Base-by-base conservation (phyloP, 257 asterid species). In the Penstemon barbatus region DNA sequence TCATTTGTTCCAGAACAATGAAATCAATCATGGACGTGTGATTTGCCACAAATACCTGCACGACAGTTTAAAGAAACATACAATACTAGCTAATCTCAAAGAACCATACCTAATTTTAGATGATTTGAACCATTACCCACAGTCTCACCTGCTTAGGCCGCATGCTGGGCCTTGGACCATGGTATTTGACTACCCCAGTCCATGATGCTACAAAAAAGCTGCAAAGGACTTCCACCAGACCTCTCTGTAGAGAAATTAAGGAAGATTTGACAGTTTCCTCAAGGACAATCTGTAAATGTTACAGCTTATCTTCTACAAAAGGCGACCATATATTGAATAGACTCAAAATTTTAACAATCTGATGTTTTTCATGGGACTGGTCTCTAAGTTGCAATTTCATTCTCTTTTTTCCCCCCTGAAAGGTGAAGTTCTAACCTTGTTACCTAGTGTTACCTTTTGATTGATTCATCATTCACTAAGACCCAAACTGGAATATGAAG, bases 11-110 rank as follows among this genome's bases (percentile, higher is more conserved):
- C 75, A 94, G 84, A 69, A 91, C 80, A 57, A 94, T 81, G 86
- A 94, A 94, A 78, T 94, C 99, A 78, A 94, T 94, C 99, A 94
- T 94, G 68, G 99, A 94, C 9, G 99, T 94, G 84, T 94, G 99
- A 78, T 94, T 94, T 38, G 99, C 93, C 74, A 94, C 98, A 77
- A 94, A 94, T 48, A 94, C 92, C 99, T 94, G 93, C 60, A 77
- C 69, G 74, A 61, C n/a, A 52, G 66, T 71, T 61, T 51, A 19
- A 55, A 53, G 19, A 60, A 71, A 51, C 7, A 5, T 40, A 70
- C 58, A 56, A 66, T 36, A 46, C 19, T 60, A 36, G 60, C 68
- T 54, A 38, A 63, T 46, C 40, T 59, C 25, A 15, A 45, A 41
- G 40, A 63, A 71, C 61, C 45, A 65, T 57, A 52, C 45, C 56